phyloP scores from a whole-genome alignment of 495 filamentous ascomycete species.

The Xylaria nigripes region DNA sequence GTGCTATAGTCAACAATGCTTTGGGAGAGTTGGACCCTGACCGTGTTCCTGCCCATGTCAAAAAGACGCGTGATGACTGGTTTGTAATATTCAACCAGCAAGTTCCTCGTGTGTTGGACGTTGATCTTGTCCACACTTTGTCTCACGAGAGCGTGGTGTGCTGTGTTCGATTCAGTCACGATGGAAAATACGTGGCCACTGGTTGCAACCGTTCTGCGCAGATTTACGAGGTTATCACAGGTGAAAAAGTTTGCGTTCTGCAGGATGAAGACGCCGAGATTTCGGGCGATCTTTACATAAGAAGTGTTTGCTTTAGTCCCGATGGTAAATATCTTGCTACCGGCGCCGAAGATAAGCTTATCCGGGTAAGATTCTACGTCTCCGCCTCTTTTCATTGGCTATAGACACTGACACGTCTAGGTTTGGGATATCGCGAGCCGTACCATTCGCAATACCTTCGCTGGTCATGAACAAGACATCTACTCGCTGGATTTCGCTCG shows the following conservation, averaged over 20 bases:
- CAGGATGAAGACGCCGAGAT: conserved; percentile 80
- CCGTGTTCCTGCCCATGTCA: conserved; percentile 69
- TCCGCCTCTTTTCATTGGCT: not conserved
- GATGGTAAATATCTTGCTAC: conserved; percentile 85
- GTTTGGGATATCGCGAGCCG: conserved; percentile 79
- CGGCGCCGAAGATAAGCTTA: conserved; percentile 85
- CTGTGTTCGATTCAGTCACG: conserved; percentile 82
- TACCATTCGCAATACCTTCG: conserved; percentile 72
- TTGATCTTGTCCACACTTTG: conserved; percentile 80
- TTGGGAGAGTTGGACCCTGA: conserved; percentile 85
- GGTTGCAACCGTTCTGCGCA: conserved; percentile 85
- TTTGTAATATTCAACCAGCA: conserved; percentile 84
- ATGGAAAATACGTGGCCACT: conserved; percentile 82
- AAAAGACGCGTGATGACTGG: conserved; percentile 79
- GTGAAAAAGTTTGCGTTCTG: conserved; percentile 68
- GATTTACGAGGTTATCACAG: conserved; percentile 77
- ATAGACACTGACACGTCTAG: conserved; percentile 34
- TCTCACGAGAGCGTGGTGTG: conserved; percentile 84
- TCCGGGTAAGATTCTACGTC: conserved; percentile 54
- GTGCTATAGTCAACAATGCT: conserved; percentile 55
- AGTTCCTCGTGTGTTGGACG: conserved; percentile 74
- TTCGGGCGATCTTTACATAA: conserved; percentile 78
- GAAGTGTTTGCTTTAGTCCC: conserved; percentile 88
- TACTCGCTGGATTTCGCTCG: conserved; percentile 88
- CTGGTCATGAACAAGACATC: conserved; percentile 86